Percentiles rank a stretch among this genome's conserved stretches.
phyloP scores from a whole-genome alignment of 1,284 basidiomycete genomes.

The Irpex rosettiformis region DNA sequence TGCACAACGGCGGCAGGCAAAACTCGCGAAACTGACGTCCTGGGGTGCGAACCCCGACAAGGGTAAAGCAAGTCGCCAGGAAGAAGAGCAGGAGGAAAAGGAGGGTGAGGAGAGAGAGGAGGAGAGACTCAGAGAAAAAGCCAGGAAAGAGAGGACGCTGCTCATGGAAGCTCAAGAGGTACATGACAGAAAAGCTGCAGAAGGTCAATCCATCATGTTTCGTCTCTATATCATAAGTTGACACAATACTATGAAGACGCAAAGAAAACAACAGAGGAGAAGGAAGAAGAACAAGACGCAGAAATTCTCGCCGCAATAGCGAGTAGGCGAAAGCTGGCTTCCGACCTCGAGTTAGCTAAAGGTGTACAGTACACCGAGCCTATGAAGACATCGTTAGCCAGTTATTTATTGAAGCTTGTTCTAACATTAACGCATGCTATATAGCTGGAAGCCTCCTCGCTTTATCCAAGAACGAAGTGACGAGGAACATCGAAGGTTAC shows the following conservation, averaged over 20 bases:
- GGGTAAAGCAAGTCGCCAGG: conserved; percentile 46
- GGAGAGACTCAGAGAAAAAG: conserved; percentile 68
- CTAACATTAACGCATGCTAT: conserved; percentile 6
- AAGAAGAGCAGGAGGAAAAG: conserved; percentile 62
- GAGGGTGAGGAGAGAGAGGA: conserved; percentile 78
- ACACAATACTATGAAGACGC: no score
- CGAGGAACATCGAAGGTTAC: conserved; percentile 70
- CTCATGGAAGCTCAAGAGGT: conserved; percentile 93
- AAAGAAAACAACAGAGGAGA: conserved; percentile 81
- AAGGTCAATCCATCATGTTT: conserved; percentile 51
- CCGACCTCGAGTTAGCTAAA: conserved; percentile 89
- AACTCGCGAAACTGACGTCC: conserved; percentile 71
- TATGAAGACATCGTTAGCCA: conserved; percentile 71
- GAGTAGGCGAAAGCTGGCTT: conserved; percentile 85
- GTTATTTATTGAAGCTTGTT: conserved; percentile 6
- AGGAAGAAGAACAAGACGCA: conserved; percentile 84
- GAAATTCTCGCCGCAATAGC: conserved; percentile 91
- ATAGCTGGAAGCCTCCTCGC: conserved; percentile 84
- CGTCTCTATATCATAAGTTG: no score
- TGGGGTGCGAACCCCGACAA: conserved; percentile 55
- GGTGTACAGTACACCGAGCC: conserved; percentile 91
- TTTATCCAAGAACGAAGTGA: conserved; percentile 75
- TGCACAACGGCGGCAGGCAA: conserved; percentile 79
- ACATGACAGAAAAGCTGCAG: conserved; percentile 73
- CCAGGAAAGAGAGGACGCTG: conserved; percentile 79